phyloP scores from a whole-genome alignment of 1,284 basidiomycete species.

The Flammula alnicola region DNA sequence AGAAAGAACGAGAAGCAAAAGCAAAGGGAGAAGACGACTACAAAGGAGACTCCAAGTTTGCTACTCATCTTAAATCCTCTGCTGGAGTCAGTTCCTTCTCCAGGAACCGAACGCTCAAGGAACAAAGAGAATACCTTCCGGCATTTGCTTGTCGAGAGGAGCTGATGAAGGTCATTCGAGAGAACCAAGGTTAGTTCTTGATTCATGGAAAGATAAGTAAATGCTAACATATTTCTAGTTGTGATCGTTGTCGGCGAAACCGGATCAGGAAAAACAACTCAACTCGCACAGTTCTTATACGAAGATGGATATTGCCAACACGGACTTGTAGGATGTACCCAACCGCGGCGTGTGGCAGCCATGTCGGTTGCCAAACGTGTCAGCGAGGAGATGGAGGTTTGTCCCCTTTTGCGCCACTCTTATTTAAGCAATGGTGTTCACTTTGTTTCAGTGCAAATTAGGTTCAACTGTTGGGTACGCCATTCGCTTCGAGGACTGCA shows the following conservation, averaged over 20 bases:
- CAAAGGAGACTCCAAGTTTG: slow-evolving; percentile 96
- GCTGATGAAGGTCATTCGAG: slow-evolving; percentile 86
- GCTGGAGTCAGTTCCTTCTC: slow-evolving; percentile 86
- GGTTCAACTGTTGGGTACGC: slow-evolving; percentile 93
- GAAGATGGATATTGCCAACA: slow-evolving; percentile 93
- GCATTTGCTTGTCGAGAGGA: slow-evolving; percentile 98
- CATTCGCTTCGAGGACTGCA: slow-evolving; percentile 98
- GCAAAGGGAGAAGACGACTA: slow-evolving; percentile 74
- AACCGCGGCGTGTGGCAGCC: slow-evolving; percentile 95
- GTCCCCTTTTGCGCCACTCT: slow-evolving; percentile 19
- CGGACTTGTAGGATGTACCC: slow-evolving; percentile 94
- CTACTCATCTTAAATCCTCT: slow-evolving; percentile 83
- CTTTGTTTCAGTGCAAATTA: slow-evolving; percentile 69
- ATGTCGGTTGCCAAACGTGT: slow-evolving; percentile 99
- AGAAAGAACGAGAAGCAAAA: slow-evolving; percentile 55
- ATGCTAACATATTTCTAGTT: slow-evolving; percentile 49
- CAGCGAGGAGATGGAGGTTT: slow-evolving; percentile 90
- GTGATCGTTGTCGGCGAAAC: slow-evolving; percentile 96
- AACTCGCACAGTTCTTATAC: slow-evolving; percentile 90
- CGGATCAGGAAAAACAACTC: slow-evolving; percentile 95
- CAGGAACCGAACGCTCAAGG: slow-evolving; percentile 82
- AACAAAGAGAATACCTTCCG: slow-evolving; percentile 96
- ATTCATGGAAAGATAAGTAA: neutral
- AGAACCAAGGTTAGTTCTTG: slow-evolving; percentile 83
- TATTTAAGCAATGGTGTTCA: slow-evolving; percentile 1